Conservation (phyloP, 495 filamentous ascomycete genomes). For the Xylaria cubensis region DNA sequence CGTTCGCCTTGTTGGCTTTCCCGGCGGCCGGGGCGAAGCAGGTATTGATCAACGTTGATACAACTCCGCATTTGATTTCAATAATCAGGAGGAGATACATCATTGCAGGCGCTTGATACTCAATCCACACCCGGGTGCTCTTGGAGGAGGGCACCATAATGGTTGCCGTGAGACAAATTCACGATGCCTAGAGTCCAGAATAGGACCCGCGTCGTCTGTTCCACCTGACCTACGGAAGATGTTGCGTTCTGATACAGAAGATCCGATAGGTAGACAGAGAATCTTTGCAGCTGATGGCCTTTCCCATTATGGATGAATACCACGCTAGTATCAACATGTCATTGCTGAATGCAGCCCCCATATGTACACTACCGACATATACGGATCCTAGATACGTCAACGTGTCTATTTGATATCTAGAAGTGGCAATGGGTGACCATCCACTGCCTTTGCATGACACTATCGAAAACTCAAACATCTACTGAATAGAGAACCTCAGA, state of each 20-base stretch:
- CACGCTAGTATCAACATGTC: constrained; percentile 18
- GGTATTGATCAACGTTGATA: constrained; percentile 8
- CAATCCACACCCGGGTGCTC: constrained; percentile 18
- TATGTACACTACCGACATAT: background rate
- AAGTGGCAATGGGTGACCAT: background rate
- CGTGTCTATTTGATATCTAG: constrained; percentile 4
- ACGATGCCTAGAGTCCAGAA: background rate
- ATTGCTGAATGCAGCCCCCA: constrained; percentile 17
- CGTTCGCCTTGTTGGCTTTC: background rate
- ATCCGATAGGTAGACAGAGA: background rate
- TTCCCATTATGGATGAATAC: constrained; percentile 10
- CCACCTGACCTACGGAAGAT: background rate
- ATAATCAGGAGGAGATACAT: background rate
- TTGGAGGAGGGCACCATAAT: background rate
- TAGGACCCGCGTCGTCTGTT: background rate
- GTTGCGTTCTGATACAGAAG: constrained; percentile 5
- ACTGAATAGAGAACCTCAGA: background rate
- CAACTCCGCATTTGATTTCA: constrained; percentile 3
- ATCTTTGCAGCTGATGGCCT: background rate
- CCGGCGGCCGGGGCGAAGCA: constrained; percentile 11
- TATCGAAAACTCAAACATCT: constrained; percentile 9
- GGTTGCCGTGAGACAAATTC: constrained; percentile 16
- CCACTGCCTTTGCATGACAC: background rate
- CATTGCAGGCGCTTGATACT: background rate
- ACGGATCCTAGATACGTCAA: background rate